Evolutionary conservation across 805 yeast genomes (phyloP).

Genomic region (Yamadazyma akitaensis): DNA sequence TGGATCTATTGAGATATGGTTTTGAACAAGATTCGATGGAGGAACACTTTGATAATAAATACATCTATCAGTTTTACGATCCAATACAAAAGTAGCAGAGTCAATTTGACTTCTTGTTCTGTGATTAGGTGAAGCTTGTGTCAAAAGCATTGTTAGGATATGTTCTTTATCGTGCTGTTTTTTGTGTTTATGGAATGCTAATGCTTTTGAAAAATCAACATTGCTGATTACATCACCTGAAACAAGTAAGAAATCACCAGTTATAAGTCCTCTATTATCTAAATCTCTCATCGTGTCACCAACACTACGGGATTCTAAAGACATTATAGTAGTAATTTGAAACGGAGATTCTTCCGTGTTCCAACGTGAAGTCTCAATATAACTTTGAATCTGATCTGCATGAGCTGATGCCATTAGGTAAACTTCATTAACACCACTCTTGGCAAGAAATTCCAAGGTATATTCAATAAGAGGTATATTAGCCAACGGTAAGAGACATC

Average conservation of each 20-base stretch:
- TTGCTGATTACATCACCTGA: conserved; percentile 97
- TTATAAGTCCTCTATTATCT: conserved; percentile 84
- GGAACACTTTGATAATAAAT: conserved; percentile 81
- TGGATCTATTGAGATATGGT: conserved; percentile 64
- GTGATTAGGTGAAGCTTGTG: conserved; percentile 81
- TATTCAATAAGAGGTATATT: conserved; percentile 93
- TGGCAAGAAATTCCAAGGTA: conserved; percentile 90
- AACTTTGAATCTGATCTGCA: conserved; percentile 81
- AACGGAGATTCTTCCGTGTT: conserved; percentile 68
- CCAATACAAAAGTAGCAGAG: conserved; percentile 82
- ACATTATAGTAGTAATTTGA: conserved; percentile 70
- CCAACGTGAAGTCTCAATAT: conserved; percentile 77
- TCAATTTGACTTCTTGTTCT: conserved; percentile 78
- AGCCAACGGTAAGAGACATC: conserved; percentile 89
- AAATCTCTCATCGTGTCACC: conserved; percentile 98
- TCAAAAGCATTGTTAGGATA: conserved; percentile 89
- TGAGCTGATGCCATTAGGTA: conserved; percentile 87
- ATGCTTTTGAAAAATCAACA: conserved; percentile 69
- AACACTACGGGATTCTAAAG: conserved; percentile 84
- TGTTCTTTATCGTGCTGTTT: conserved; percentile 81
- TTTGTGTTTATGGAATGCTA: conserved; percentile 70
- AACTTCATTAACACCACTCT: conserved; percentile 86
- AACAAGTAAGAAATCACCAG: conserved; percentile 84
- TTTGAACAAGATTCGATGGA: conserved; percentile 37
- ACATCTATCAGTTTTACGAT: conserved; percentile 70